A percentile compares a stretch with the other conserved stretches of the same genome.
Conservation (phyloP, 2,329 filamentous ascomycete species). For the Claviceps fusiformis region DNA sequence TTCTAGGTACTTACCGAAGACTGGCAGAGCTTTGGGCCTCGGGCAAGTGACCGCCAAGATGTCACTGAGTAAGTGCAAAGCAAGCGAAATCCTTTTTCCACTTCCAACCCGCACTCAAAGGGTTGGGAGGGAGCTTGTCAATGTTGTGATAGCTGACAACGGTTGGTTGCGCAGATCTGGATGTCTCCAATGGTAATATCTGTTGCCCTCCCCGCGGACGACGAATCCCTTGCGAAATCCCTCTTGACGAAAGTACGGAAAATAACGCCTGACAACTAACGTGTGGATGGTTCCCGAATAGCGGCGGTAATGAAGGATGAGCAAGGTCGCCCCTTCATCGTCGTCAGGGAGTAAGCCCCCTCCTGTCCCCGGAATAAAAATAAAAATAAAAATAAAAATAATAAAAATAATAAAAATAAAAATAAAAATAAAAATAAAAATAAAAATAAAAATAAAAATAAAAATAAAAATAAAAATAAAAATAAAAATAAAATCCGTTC, state of each 20-base stretch:
- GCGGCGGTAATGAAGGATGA: conserved; percentile 86
- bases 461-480: not conserved
- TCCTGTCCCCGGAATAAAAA: conserved; percentile 22
- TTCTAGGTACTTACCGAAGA: not conserved
- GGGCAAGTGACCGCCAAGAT: conserved; percentile 19
- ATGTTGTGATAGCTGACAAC: conserved; percentile 21
- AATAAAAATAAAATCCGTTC: too few species aligned
- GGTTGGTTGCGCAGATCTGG: conserved; percentile 47
- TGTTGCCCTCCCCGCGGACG: not conserved
- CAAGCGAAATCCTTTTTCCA: conserved; percentile 8
- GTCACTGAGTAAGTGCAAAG: conserved; percentile 24
- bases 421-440: too few species aligned
- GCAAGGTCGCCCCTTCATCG: conserved; percentile 91
- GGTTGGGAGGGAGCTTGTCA: conserved; percentile 5
- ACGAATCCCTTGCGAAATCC: not conserved
- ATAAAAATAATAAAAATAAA: not conserved
- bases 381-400: too few species aligned
- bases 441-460: too few species aligned
- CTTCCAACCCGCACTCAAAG: not conserved
- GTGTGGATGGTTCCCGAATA: conserved; percentile 19
- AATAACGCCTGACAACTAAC: conserved; percentile 1
- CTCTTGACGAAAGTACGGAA: not conserved
- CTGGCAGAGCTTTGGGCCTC: conserved; percentile 14
- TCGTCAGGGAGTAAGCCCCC: conserved; percentile 71
- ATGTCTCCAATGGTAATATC: conserved; percentile 60